Evolutionary conservation across 306 rosid species (phyloP), one percentile per base, ranked within the genome.

Genomic region (Carpinus viminea): DNA sequence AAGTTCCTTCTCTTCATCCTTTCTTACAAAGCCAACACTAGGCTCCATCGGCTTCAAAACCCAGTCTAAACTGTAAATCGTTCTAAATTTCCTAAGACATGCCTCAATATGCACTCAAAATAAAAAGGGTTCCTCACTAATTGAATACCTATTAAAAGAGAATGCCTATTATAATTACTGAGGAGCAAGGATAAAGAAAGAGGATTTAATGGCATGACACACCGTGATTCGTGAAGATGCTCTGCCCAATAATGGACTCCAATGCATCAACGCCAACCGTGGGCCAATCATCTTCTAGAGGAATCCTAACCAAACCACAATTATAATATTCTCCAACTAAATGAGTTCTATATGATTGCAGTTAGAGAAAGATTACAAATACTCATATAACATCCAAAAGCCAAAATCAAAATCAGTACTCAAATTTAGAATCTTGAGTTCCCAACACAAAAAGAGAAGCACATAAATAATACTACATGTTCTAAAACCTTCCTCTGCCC

Each of bases 401-500:
- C 28, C 48, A 78, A 71, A 54, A 43, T 38, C 48, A 28, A n/a
- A 76, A 72, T 56, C 76, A 73, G 74, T 77, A 66, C 31, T 52
- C 61, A 80, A 79, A 53, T 52, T 43, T 34, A 74, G 69, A 74
- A 62, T 56, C 56, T 74, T 68, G 50, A 13, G 21, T 8, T 45
- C 46, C 64, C 87, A 28, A 79, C 68, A 64, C 76, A 80, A 78
- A 80, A 81, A 17, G 73, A 78, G 66, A 53, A 72, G 75, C 61
- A 76, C 66, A 84, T 66, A 55, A 75, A 7, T 15, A 56, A 72
- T 73, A 61, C 80, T 68, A 86, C 89, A 85, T 51, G 74, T 61
- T 72, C 83, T 86, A 89, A 16, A 51, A 91, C 85, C 98, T 90
- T 28, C 98, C 99, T 78, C 97, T 87, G 55, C 99, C 99, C 86